Conservation (phyloP, 2,329 filamentous ascomycete species). For the Cytospora piceicola region DNA sequence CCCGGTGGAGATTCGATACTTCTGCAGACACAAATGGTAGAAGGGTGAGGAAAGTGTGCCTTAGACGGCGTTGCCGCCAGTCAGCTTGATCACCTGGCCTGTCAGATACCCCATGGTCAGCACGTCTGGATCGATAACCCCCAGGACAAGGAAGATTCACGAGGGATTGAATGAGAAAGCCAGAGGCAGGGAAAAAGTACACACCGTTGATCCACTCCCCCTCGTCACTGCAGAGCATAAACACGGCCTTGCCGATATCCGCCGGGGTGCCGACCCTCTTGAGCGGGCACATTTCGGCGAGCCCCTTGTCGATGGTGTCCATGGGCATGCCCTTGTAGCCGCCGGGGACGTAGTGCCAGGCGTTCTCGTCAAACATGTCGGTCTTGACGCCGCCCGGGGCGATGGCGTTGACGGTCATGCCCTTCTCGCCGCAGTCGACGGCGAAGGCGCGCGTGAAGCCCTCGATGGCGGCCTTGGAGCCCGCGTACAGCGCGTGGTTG, state of each 20-base stretch:
- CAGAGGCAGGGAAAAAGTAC: neutral
- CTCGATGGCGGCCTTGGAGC: constrained; percentile 73
- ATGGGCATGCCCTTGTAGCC: constrained; percentile 55
- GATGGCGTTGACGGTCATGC: constrained; percentile 74
- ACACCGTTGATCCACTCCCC: constrained; percentile 69
- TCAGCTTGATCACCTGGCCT: constrained; percentile 47
- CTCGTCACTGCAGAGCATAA: constrained; percentile 59
- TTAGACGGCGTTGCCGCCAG: constrained; percentile 42
- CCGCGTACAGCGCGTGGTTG: constrained; percentile 73
- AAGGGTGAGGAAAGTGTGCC: neutral
- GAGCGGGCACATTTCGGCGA: constrained; percentile 62
- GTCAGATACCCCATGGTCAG: constrained; percentile 16
- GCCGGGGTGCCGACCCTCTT: constrained; percentile 60
- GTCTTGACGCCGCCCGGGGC: constrained; percentile 75
- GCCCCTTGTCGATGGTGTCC: constrained; percentile 57
- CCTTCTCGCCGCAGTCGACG: constrained; percentile 69
- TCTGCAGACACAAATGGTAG: neutral
- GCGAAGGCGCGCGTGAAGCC: constrained; percentile 73
- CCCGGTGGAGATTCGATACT: neutral
- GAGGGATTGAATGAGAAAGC: constrained; percentile 11
- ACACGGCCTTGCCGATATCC: constrained; percentile 63
- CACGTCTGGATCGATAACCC: constrained; percentile 9
- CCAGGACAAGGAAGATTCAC: constrained; percentile 12
- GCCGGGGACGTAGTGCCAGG: constrained; percentile 67
- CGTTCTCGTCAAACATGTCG: constrained; percentile 76